A percentile compares a stretch with the other conserved stretches of the same genome.
These are phyloP conservation scores for Odonthalia washingtoniensis DNA, from an alignment of 31 red algal genomes.

Conservation along the genomic window DNA sequence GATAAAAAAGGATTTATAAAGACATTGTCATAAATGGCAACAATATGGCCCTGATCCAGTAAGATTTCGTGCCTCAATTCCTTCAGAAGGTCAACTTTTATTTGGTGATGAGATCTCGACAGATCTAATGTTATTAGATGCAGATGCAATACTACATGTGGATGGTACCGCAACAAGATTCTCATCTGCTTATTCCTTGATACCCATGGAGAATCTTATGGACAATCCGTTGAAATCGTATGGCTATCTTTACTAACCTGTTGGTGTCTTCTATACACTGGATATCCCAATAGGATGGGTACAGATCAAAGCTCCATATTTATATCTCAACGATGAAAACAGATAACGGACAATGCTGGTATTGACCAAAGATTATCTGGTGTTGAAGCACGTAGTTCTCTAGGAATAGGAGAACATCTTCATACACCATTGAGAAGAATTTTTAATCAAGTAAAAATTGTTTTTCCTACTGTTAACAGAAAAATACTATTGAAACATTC, in stretches of 20 bases:
- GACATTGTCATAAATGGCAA: neutral
- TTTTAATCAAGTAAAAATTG: neutral
- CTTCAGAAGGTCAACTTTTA: neutral
- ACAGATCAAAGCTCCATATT: constrained; percentile 41
- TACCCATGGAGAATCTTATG: neutral
- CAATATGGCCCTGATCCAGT: neutral
- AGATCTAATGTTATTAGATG: neutral
- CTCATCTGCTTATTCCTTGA: neutral
- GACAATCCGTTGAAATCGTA: neutral
- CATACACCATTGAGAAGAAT: constrained; percentile 40
- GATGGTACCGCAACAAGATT: neutral
- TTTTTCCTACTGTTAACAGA: no score
- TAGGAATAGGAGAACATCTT: constrained; percentile 39
- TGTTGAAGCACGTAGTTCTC: constrained; percentile 27
- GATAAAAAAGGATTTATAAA: neutral
- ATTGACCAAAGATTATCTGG: constrained; percentile 23
- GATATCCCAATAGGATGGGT: neutral
- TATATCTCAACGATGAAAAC: constrained; percentile 28
- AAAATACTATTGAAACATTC: neutral
- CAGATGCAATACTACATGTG: neutral
- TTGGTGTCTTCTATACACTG: constrained; percentile 30
- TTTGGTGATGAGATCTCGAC: neutral
- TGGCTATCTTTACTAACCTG: neutral
- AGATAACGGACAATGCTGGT: neutral
- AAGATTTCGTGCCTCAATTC: neutral